A percentile compares a stretch with the other conserved stretches of the same genome.
phyloP scores from a whole-genome alignment of 2,329 filamentous ascomycete species.

The Ophiostoma ips region DNA sequence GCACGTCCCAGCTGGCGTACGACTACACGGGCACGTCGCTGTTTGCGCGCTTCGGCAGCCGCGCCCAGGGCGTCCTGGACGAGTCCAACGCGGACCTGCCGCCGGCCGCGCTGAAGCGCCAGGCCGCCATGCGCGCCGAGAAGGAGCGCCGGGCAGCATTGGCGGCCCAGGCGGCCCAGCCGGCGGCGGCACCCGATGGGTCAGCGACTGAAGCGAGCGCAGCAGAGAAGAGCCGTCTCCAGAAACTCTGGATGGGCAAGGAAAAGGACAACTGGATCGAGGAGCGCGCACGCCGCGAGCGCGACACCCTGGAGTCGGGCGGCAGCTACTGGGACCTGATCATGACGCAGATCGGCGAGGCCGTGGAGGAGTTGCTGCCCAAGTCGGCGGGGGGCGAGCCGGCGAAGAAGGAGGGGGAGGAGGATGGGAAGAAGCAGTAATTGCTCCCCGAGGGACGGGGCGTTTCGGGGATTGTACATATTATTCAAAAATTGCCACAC shows the following conservation, averaged over 20 bases:
- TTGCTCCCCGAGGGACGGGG: too few relatives aligned
- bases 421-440: not conserved
- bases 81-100: conserved; percentile 27
- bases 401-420: not conserved
- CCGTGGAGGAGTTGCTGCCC: conserved; percentile 17
- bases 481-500: too few relatives aligned
- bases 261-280: conserved; percentile 36
- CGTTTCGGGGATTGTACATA: too few relatives aligned
- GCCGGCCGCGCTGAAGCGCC: conserved; percentile 35
- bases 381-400: not conserved
- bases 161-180: conserved; percentile 22
- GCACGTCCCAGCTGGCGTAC: conserved; percentile 40
- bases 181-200: too few relatives aligned
- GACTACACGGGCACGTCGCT: conserved; percentile 44
- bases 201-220: too few relatives aligned
- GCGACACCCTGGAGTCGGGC: conserved; percentile 39
- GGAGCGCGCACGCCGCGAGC: conserved; percentile 25
- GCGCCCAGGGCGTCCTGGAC: conserved; percentile 19
- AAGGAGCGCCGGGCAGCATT: conserved; percentile 22
- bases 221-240: conserved; percentile 16
- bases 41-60: conserved; percentile 30
- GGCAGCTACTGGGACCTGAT: conserved; percentile 44
- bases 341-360: conserved; percentile 41
- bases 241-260: conserved; percentile 44
- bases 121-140: conserved; percentile 35